Evolutionary conservation across 495 filamentous ascomycete genomes (phyloP).

Genomic region (Lasiosphaeriaceae sp.): DNA sequence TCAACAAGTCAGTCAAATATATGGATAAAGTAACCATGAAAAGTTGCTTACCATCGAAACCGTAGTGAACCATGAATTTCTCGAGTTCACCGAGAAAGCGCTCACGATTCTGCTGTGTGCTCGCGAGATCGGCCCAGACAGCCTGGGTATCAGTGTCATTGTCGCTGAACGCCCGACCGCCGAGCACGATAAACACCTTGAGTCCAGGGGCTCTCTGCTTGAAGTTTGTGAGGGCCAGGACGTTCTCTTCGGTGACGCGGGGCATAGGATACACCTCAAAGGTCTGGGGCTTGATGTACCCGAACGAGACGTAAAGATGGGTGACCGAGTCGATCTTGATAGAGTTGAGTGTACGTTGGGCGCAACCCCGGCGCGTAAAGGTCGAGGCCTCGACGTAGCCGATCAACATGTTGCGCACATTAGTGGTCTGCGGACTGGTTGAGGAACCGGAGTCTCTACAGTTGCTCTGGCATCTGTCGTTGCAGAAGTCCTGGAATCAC

Average conservation of each 20-base stretch:
- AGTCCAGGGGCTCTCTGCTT: constrained; percentile 30
- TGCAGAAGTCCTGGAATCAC: too few species aligned
- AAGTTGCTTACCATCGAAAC: constrained; percentile 47
- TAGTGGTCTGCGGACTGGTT: too few species aligned
- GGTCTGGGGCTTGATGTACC: constrained; percentile 14
- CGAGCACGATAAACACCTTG: constrained; percentile 36
- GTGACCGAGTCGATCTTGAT: constrained; percentile 9
- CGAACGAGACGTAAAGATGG: constrained; percentile 28
- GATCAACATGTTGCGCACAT: too few species aligned
- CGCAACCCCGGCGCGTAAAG: too few species aligned
- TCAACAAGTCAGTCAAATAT: too few species aligned
- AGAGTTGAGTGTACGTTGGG: too few species aligned
- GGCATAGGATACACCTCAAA: constrained; percentile 16
- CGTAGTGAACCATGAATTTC: constrained; percentile 40
- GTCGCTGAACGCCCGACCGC: constrained; percentile 47
- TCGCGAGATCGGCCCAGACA: constrained; percentile 14
- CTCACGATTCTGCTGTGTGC: constrained; percentile 18
- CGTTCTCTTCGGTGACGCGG: constrained; percentile 7
- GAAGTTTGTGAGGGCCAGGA: constrained; percentile 18
- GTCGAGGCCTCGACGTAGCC: too few species aligned
- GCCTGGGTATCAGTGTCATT: constrained; percentile 30
- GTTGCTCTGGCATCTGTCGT: too few species aligned
- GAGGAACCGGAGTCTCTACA: too few species aligned
- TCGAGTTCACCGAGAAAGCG: constrained; percentile 41
- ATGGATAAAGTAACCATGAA: too few species aligned